These are phyloP conservation scores for Salix purpurea DNA, from an alignment of 345 rosid genomes.

Conservation along the genomic window DNA sequence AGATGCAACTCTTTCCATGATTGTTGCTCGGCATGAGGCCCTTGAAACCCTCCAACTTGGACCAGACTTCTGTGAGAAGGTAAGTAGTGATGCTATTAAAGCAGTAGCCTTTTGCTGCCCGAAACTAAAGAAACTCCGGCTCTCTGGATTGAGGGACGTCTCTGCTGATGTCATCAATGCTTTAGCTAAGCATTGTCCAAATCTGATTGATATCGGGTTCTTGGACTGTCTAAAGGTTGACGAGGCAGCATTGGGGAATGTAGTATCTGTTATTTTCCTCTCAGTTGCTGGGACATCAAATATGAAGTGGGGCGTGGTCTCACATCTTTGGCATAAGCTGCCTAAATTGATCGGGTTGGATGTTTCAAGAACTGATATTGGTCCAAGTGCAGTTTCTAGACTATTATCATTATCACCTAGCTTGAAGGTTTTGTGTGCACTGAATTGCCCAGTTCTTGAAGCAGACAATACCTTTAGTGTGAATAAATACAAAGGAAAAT, in stretches of 20 bases:
- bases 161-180: slow-evolving; percentile 33
- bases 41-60: slow-evolving; percentile 38
- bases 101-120: slow-evolving; percentile 37
- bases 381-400: slow-evolving; percentile 13
- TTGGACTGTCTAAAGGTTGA: slow-evolving; percentile 22
- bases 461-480: slow-evolving; percentile 11
- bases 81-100: slow-evolving; percentile 38
- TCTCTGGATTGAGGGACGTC: slow-evolving; percentile 34
- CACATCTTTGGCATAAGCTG: slow-evolving; percentile 25
- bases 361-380: slow-evolving; percentile 37
- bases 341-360: slow-evolving; percentile 30
- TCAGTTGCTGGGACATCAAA: slow-evolving; percentile 34
- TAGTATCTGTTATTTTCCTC: slow-evolving; percentile 26
- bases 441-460: slow-evolving; percentile 34
- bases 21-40: slow-evolving; percentile 35
- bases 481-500: slow-evolving; percentile 20
- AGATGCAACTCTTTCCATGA: slow-evolving; percentile 28
- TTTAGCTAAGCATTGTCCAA: slow-evolving; percentile 26
- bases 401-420: slow-evolving; percentile 16
- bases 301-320: slow-evolving; percentile 32
- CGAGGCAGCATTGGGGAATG: slow-evolving; percentile 33
- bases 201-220: slow-evolving; percentile 30
- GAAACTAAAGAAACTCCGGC: slow-evolving; percentile 26
- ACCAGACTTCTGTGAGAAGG: slow-evolving; percentile 28
- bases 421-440: slow-evolving; percentile 26